These are phyloP conservation scores for Backusella luteola DNA, from an alignment of 192 early-diverging fungal species.

Conservation along the genomic window DNA sequence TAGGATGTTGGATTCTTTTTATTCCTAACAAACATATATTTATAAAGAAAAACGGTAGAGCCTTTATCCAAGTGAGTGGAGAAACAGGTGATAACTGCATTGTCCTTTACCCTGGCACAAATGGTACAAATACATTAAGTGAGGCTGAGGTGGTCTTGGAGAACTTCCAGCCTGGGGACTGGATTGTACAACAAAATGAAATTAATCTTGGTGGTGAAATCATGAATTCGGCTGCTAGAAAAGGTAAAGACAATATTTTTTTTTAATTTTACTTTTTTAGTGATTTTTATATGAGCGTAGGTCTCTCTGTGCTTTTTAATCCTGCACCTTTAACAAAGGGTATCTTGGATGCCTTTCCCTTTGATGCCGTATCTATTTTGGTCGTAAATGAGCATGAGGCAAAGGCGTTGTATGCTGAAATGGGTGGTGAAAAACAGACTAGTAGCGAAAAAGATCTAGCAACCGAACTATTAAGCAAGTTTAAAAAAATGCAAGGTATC, in stretches of 20 bases:
- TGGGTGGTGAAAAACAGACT: constrained; percentile 11
- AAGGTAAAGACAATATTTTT: constrained; percentile 38
- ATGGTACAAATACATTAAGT: constrained; percentile 52
- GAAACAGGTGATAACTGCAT: constrained; percentile 83
- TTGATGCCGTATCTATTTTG: constrained; percentile 70
- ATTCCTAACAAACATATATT: not conserved
- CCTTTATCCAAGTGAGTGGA: constrained; percentile 79
- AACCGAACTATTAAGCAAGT: constrained; percentile 42
- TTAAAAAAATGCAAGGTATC: constrained; percentile 50
- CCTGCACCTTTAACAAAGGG: constrained; percentile 71
- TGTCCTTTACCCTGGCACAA: constrained; percentile 79
- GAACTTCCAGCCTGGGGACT: constrained; percentile 60
- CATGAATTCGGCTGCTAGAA: constrained; percentile 49
- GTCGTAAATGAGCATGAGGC: constrained; percentile 84
- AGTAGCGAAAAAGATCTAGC: constrained; percentile 25
- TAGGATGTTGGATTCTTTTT: not conserved
- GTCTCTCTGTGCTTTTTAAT: constrained; percentile 78
- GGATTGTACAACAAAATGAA: constrained; percentile 89
- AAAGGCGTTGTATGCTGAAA: constrained; percentile 37
- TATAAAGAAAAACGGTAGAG: constrained; percentile 69
- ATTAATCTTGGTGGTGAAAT: constrained; percentile 68
- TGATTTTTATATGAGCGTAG: constrained; percentile 28
- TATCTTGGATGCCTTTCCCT: constrained; percentile 44
- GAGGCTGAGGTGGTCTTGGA: constrained; percentile 52
- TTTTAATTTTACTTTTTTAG: not conserved